A percentile compares a stretch with the other conserved stretches of the same genome.
These are phyloP conservation scores for Sindora glabra DNA, from an alignment of 306 rosid genomes.

Conservation along the genomic window DNA sequence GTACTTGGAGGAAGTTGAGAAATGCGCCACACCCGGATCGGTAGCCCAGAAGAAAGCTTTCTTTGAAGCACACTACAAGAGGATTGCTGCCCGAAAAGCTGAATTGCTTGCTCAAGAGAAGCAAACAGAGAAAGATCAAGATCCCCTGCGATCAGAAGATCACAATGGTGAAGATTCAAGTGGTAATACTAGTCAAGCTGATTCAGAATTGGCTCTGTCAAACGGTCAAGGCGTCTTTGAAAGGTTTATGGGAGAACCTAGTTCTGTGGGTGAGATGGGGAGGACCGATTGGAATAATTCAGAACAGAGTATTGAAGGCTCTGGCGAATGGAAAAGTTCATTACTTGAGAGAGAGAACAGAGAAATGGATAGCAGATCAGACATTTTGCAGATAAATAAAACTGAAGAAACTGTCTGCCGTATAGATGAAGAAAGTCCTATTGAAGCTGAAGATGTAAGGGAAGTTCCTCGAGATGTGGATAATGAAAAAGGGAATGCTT, in stretches of 20 bases:
- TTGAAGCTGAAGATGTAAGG: constrained; percentile 33
- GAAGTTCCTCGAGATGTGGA: constrained; percentile 33
- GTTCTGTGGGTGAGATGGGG: constrained; percentile 22
- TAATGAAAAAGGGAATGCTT: constrained; percentile 28
- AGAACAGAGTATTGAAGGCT: constrained; percentile 31
- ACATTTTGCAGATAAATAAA: constrained; percentile 29
- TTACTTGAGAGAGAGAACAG: constrained; percentile 29
- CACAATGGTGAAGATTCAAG: constrained; percentile 41
- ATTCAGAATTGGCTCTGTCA: constrained; percentile 24
- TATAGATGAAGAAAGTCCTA: constrained; percentile 28
- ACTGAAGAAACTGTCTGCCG: constrained; percentile 28
- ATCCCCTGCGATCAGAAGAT: constrained; percentile 30
- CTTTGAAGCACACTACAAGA: constrained; percentile 95
- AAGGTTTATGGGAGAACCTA: constrained; percentile 17
- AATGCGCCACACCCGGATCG: constrained; percentile 92
- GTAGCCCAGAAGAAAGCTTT: constrained; percentile 93
- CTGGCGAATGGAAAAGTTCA: constrained; percentile 23
- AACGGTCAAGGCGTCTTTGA: constrained; percentile 19
- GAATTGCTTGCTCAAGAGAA: constrained; percentile 65
- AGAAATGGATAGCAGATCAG: constrained; percentile 26
- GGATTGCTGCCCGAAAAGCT: constrained; percentile 80
- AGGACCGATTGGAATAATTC: constrained; percentile 16
- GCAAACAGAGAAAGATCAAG: constrained; percentile 32
- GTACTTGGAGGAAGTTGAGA: constrained; percentile 95
- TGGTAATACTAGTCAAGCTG: not conserved